Conservation (phyloP, 805 yeast genomes). For the Suhomyces tanzawaensis region DNA sequence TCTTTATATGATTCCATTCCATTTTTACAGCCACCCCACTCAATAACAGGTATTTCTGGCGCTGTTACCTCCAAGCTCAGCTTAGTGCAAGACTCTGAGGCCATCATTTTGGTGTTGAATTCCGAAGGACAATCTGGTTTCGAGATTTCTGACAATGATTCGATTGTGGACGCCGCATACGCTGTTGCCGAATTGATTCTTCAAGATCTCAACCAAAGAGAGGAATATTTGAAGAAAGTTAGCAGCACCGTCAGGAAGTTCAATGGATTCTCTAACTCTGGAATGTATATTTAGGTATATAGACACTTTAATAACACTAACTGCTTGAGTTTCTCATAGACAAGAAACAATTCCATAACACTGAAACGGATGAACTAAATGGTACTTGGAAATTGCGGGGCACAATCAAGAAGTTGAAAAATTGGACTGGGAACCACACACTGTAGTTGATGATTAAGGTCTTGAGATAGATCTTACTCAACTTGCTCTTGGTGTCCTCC, state of each 20-base stretch:
- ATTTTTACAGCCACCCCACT: constrained; percentile 56
- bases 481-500: constrained; percentile 60
- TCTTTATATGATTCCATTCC: constrained; percentile 16
- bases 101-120: constrained; percentile 36
- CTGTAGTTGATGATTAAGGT: constrained; percentile 67
- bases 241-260: constrained; percentile 21
- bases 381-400: constrained; percentile 83
- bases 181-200: constrained; percentile 8
- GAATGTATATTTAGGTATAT: constrained; percentile 20
- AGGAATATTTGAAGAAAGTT: constrained; percentile 13
- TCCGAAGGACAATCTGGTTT: constrained; percentile 64
- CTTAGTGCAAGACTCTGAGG: constrained; percentile 1
- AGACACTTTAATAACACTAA: constrained; percentile 4
- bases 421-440: constrained; percentile 83
- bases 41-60: constrained; percentile 58
- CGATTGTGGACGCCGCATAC: constrained; percentile 33
- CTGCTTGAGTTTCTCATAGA: constrained; percentile 62
- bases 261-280: constrained; percentile 24
- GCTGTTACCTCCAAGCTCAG: constrained; percentile 31
- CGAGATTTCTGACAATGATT: constrained; percentile 50
- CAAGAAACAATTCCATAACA: constrained; percentile 90
- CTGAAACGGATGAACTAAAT: constrained; percentile 81
- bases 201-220: constrained; percentile 1
- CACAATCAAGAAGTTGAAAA: constrained; percentile 66
- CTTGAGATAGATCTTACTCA: constrained; percentile 61